Conservation (phyloP, 352 stramenopile genomes). For the Globisporangium parvum region DNA sequence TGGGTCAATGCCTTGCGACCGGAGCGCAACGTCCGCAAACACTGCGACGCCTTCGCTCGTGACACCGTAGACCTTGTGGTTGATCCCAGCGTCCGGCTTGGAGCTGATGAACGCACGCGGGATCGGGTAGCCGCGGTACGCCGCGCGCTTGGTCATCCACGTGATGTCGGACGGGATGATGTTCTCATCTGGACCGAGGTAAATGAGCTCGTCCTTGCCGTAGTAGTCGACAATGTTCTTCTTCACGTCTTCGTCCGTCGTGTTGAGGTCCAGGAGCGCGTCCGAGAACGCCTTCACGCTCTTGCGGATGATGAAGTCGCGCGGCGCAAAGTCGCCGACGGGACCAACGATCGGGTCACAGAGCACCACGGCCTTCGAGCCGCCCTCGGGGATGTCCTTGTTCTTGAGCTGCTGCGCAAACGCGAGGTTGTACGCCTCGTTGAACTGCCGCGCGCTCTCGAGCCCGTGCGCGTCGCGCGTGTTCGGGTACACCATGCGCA, state of each 20-base stretch:
- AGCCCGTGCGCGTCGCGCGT: slow-evolving; percentile 50
- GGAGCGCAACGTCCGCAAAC: slow-evolving; percentile 70
- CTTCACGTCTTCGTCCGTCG: slow-evolving; percentile 64
- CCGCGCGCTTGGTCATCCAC: slow-evolving; percentile 84
- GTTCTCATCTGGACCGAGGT: slow-evolving; percentile 79
- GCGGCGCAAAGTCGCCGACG: slow-evolving; percentile 66
- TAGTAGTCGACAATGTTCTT: slow-evolving; percentile 75
- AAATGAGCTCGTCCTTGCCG: slow-evolving; percentile 80
- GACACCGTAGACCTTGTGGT: slow-evolving; percentile 86
- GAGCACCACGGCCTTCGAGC: slow-evolving; percentile 79
- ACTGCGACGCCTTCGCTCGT: slow-evolving; percentile 80
- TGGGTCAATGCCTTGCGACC: slow-evolving; percentile 73
- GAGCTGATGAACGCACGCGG: slow-evolving; percentile 82
- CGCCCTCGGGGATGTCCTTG: slow-evolving; percentile 83
- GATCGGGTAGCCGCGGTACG: slow-evolving; percentile 69
- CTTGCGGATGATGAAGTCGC: slow-evolving; percentile 93
- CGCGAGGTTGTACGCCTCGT: slow-evolving; percentile 81
- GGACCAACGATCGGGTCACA: slow-evolving; percentile 70
- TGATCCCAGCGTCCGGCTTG: slow-evolving; percentile 80
- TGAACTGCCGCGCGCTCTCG: slow-evolving; percentile 72
- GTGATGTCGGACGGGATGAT: slow-evolving; percentile 72
- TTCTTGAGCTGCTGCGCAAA: slow-evolving; percentile 87
- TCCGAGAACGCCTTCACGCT: slow-evolving; percentile 96
- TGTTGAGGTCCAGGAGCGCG: slow-evolving; percentile 75
- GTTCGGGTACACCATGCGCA: slow-evolving; percentile 74